Percentiles rank a stretch among this genome's conserved stretches.
phyloP scores from a whole-genome alignment of 345 rosid species.

The Syzygium grande region DNA sequence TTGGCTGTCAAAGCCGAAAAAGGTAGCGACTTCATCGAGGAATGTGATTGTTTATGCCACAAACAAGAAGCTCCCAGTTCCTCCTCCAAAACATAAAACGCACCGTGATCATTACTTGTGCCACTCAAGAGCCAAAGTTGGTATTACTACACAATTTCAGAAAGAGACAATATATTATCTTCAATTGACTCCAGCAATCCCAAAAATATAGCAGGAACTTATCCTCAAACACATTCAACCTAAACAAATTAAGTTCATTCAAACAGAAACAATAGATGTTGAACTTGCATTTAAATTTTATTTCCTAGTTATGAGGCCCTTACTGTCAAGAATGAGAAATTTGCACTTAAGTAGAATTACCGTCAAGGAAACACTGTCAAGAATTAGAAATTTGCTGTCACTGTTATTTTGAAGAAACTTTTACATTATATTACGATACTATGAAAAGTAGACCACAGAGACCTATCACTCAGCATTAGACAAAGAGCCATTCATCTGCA shows the following conservation, averaged over 20 bases:
- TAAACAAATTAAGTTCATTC: conserved; percentile 24
- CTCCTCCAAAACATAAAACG: not conserved
- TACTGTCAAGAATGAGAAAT: no score
- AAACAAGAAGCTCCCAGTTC: not conserved
- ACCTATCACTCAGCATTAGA: not conserved
- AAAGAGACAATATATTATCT: conserved; percentile 26
- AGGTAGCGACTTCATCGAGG: not conserved
- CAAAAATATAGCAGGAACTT: conserved; percentile 78
- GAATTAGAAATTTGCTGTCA: not conserved
- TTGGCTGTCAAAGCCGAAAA: not conserved
- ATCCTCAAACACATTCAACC: conserved; percentile 74
- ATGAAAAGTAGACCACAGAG: not conserved
- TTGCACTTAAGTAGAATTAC: no score
- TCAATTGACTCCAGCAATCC: conserved; percentile 73
- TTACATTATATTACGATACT: not conserved
- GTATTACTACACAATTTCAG: not conserved
- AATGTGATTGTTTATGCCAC: not conserved
- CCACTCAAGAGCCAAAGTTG: not conserved
- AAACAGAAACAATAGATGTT: not conserved
- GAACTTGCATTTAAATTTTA: not conserved
- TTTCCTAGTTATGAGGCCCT: not conserved
- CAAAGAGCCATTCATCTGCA: not conserved
- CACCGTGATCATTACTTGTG: not conserved
- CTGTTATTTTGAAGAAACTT: not conserved
- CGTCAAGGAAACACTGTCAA: not conserved